Conservation (phyloP, 2,329 filamentous ascomycete genomes). For the Cytospora mali region DNA sequence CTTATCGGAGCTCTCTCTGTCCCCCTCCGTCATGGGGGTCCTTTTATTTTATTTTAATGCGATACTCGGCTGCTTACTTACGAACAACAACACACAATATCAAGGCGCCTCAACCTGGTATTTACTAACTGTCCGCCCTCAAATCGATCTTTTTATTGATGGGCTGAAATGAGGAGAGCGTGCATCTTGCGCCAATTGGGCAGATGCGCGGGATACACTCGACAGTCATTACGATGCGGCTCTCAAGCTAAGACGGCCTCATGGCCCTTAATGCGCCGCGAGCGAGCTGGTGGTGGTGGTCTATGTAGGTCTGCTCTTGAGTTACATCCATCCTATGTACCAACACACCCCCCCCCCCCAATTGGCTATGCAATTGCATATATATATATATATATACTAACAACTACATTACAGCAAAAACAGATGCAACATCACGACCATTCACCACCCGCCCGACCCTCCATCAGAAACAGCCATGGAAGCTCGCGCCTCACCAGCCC, state of each 20-base stretch:
- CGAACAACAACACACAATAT: background rate
- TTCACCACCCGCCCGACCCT: constrained; percentile 3
- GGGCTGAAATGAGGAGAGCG: constrained; percentile 39
- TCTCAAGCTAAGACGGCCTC: constrained; percentile 4
- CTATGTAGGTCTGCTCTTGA: background rate
- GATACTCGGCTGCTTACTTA: background rate
- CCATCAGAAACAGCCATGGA: constrained; percentile 33
- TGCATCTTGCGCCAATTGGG: constrained; percentile 36
- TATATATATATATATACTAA: constrained; percentile 1
- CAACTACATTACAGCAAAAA: background rate
- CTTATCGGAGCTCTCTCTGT: constrained; percentile 23
- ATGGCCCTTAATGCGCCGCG: constrained; percentile 6
- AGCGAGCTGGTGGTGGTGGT: constrained; percentile 9
- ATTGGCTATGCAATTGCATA: background rate
- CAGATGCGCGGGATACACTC: constrained; percentile 30
- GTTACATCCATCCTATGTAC: background rate
- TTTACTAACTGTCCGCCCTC: background rate
- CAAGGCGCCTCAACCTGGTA: background rate
- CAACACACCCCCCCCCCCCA: background rate
- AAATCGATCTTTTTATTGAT: constrained; percentile 28
- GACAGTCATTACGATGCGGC: constrained; percentile 9
- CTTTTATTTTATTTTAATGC: constrained; percentile 3
- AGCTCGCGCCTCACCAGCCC: constrained; percentile 35
- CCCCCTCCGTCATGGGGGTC: constrained; percentile 10
- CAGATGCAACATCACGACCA: constrained; percentile 2